Evolutionary conservation across 73 alveolate genomes (phyloP), one percentile per base, ranked within the genome.

Genomic region (Symbiodinium natans): DNA sequence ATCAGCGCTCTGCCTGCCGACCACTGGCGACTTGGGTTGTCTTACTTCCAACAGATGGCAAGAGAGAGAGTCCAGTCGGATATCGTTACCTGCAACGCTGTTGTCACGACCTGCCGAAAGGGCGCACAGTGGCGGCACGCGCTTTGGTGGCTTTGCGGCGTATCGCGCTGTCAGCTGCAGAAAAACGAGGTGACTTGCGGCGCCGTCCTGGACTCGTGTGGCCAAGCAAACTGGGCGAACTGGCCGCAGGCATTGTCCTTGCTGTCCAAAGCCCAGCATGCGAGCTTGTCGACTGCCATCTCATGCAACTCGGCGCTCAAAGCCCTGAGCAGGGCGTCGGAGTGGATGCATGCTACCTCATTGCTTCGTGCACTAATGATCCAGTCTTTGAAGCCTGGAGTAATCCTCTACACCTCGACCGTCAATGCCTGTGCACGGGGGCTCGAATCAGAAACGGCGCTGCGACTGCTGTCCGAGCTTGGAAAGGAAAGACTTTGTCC

Each of bases 71-170:
- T 86, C 54, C 82, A 8, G n/a, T 29, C 59, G 27, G 93, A 86
- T 48, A 29, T 23, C 11, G 38, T 86, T 48, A 48, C 54, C 39
- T 86, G 34, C 93, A 48, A 86, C 39, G 43, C 52, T 11, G 93
- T 48, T 38, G 46, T 86, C 82, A 29, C 39, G 1, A 46, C 82
- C 36, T 86, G 93, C 39, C 52, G 80, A 73, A 52, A 48, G 52
- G 93, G 80, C 52, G 38, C 46, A 52, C 46, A 43, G 29, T 86
- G 93, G 93, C 93, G 29, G 23, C 31, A 21, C 36, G 82, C 82
- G 0, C 17, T 86, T 46, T 25, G 1, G n/a, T 38, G 42, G 39
- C 59, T 43, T 21, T 27, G n/a, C 56, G 56, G 11, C 56, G 56
- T 11, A 5, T 8, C 56, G 56, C 68, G 0, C 0, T 2, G 21